Evolutionary conservation across 106 monocot genomes (phyloP), one percentile per base, ranked within the genome.

Genomic region (Triglochin maritima): DNA sequence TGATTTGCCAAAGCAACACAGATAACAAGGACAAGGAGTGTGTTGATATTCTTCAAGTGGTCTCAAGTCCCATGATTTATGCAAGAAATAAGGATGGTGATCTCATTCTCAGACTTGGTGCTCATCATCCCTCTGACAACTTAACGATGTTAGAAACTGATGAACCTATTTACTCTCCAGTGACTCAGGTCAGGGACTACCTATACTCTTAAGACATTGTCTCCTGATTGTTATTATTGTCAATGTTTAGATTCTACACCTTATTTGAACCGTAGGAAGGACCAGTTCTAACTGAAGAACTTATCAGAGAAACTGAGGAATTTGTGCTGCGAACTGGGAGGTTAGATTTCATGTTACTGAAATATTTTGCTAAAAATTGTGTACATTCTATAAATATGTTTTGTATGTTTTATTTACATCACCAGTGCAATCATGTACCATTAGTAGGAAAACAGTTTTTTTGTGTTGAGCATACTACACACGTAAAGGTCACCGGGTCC

Each of bases 241-340:
- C 51, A 63, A 14, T 49, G 16, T 66, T 64, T 48, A 17, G 46
- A 9, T 12, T 47, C 4, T 50, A 57, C 14, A 17, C 53, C 7
- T 50, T 29, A 51, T 43, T 62, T 66, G 47, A 65, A 72, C 66
- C 79, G 59, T 74, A 94, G 93, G 89, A 94, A 44, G 93, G 86
- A 6, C 89, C 93, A 41, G 77, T 94, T 75, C 68, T 94, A 56
- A 94, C 93, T 48, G 89, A 86, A 73, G 93, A 94, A 64, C 77
- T 89, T 63, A 94, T 94, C 56, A 86, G 74, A 82, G 93, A 94
- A 82, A 79, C 76, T 42, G 93, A 94, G 74, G 93, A 94, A 67
- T 77, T 94, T 65, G 77, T 94, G 42, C 57, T 94, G 60, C 85
- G 89, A 51, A 94, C 93, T 68, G 89, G 93, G 69, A 94, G 93